Evolutionary conservation across 2,329 filamentous ascomycete genomes (phyloP), one percentile per base, ranked within the genome.

Genomic region (Alternaria arborescens): DNA sequence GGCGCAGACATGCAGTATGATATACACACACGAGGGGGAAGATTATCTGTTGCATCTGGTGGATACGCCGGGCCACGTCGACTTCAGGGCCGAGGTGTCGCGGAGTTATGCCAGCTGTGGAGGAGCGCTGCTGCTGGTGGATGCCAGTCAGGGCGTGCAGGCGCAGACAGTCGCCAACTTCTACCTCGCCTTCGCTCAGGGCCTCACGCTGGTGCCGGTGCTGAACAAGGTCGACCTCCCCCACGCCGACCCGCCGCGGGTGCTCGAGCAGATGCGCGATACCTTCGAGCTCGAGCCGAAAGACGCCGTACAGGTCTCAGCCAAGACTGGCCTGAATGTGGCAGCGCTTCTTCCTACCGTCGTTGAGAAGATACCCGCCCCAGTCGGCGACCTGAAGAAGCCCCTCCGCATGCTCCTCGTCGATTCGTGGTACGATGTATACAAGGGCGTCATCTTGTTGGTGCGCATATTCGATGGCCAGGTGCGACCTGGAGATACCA

Each of bases 151-250:
- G 80, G 95, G 95, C 46, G 89, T 99, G 3, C 95, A 99, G 81
- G 95, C 95, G 5, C 95, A 99, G 83, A 99, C 95, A 0, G 95
- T 99, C 8, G 95, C 95, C 63, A 99, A 99, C 79, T 99, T 99
- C 81, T 97, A 98, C 77, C 88, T 98, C 24, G 95, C 95, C 8
- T 99, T 99, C 79, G 89, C 94, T 1, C 93, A 98, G 78, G 92
- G 93, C 16, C 82, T 99, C 52, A 86, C 89, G 22, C 86, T 99
- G 63, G 88, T 99, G 4, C 95, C 95, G 0, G 92, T 99, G 24
- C 87, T 99, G 72, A 99, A 99, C 83, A 99, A 99, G 83, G 91
- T 99, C 55, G 95, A 99, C 77, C 86, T 99, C 72, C 89, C 91
- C 1, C 92, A 93, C 11, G 93, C 95, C 7, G 95, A 99, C 73